A percentile compares a stretch with the other conserved stretches of the same genome.
phyloP scores from a whole-genome alignment of 1,284 basidiomycete species.

The Apiotrichum porosum region DNA sequence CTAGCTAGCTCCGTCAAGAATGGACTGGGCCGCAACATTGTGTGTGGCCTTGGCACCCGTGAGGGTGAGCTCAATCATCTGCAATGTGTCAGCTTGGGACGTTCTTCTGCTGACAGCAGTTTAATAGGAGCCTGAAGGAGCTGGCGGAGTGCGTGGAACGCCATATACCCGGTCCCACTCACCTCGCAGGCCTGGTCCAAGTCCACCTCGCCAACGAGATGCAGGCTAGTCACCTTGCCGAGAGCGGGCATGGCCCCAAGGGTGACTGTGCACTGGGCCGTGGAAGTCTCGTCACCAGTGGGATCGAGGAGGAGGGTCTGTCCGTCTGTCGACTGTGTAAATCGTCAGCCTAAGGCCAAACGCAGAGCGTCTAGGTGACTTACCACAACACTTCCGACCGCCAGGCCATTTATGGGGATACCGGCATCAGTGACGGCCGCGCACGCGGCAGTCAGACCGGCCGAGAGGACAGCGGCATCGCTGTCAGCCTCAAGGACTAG shows the following conservation, averaged over 20 bases:
- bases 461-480: conserved; percentile 73
- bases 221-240: conserved; percentile 74
- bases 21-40: conserved; percentile 25
- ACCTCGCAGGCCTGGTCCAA: conserved; percentile 34
- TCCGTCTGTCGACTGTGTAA: conserved; percentile 33
- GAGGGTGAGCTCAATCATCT: conserved; percentile 38
- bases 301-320: conserved; percentile 70
- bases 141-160: not conserved
- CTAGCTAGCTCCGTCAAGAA: conserved; percentile 24
- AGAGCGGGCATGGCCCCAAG: conserved; percentile 84
- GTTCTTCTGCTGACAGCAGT: not conserved
- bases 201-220: conserved; percentile 62
- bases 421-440: conserved; percentile 62
- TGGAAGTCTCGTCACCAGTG: conserved; percentile 52
- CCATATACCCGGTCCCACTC: conserved; percentile 10
- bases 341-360: conserved; percentile 9
- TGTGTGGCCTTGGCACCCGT: conserved; percentile 28
- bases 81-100: not conserved
- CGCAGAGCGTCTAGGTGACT: not conserved
- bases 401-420: conserved; percentile 42
- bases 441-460: conserved; percentile 80
- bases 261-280: conserved; percentile 61
- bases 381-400: conserved; percentile 36
- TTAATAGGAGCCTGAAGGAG: not conserved
- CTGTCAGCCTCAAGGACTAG: conserved; percentile 88